These are phyloP conservation scores for Nelumbo lutea DNA, from an alignment of 164 flowering plant genomes.

Conservation along the genomic window DNA sequence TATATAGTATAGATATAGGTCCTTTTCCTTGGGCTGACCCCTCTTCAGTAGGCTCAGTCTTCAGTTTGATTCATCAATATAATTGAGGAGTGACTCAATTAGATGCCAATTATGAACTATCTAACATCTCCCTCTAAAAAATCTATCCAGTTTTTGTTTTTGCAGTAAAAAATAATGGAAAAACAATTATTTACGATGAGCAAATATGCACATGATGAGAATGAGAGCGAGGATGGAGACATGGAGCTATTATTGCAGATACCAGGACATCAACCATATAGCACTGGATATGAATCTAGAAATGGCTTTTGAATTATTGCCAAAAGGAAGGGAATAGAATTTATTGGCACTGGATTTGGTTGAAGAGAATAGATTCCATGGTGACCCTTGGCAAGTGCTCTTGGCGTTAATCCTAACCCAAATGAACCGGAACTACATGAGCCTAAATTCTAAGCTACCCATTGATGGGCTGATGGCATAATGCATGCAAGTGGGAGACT, in stretches of 20 bases:
- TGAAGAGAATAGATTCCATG: constrained; percentile 17
- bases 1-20: no score
- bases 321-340: constrained; percentile 3
- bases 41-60: not conserved
- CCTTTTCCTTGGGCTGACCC: no score
- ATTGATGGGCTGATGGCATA: not conserved
- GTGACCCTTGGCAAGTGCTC: not conserved
- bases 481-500: not conserved
- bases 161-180: no score
- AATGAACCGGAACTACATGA: not conserved
- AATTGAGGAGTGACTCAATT: not conserved
- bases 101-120: not conserved
- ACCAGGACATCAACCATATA: not conserved
- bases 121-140: not conserved
- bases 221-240: no score
- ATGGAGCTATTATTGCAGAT: no score
- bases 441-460: constrained; percentile 2
- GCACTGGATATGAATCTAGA: not conserved
- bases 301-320: constrained; percentile 15
- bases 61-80: constrained; percentile 2
- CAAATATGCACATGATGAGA: no score
- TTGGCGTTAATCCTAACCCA: constrained; percentile 4
- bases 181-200: no score
- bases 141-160: not conserved
- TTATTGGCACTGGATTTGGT: constrained; percentile 10